Percentiles rank a stretch among this genome's conserved stretches.
phyloP scores from a whole-genome alignment of 169 alveolate genomes.

The Perkinsus chesapeaki region DNA sequence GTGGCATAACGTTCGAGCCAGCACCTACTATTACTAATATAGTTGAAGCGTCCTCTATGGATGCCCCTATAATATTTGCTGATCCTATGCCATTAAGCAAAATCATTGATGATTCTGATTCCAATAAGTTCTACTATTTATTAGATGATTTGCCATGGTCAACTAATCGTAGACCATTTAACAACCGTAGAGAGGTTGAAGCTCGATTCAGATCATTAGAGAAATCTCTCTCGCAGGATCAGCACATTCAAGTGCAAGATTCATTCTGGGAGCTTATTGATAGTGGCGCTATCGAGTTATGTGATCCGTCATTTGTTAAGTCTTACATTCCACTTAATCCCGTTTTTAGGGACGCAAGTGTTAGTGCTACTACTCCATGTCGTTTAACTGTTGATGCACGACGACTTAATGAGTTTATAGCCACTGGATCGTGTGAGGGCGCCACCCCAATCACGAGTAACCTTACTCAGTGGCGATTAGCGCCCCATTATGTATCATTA shows the following conservation, averaged over 20 bases:
- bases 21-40: not conserved
- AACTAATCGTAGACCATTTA: not conserved
- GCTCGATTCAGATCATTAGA: not conserved
- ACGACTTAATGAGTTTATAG: not conserved
- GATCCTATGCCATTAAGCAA: not conserved
- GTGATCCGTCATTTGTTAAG: not conserved
- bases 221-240: not conserved
- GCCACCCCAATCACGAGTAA: not conserved
- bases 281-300: not conserved
- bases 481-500: not conserved
- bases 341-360: not conserved
- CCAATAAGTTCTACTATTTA: not conserved
- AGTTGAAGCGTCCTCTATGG: not conserved
- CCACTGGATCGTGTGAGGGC: not conserved
- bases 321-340: not conserved
- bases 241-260: not conserved
- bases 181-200: not conserved
- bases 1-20: not conserved
- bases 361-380: not conserved
- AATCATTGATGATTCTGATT: not conserved
- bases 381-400: not conserved
- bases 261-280: not conserved
- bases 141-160: not conserved
- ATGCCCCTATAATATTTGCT: not conserved
- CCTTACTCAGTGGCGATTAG: not conserved